These are phyloP conservation scores for Boletellus ananiceps DNA, from an alignment of 768 basidiomycete genomes.

Conservation along the genomic window DNA sequence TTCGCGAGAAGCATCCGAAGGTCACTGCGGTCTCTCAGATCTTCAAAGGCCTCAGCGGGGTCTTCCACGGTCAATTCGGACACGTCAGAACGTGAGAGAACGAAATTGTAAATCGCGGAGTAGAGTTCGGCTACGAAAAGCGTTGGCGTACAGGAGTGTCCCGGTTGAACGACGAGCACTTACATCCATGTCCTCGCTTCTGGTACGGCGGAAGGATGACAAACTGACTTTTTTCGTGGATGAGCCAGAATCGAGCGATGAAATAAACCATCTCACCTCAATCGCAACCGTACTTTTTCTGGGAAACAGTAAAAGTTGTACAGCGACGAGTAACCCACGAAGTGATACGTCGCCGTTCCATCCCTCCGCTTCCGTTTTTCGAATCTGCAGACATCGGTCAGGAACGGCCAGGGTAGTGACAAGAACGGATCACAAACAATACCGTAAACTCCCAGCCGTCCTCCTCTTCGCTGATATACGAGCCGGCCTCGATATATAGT, in stretches of 20 bases:
- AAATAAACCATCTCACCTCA: conserved; percentile 56
- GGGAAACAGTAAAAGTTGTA: conserved; percentile 97
- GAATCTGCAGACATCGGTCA: conserved; percentile 46
- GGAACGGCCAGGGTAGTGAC: neutral
- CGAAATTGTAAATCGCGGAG: conserved; percentile 75
- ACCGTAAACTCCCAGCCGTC: conserved; percentile 91
- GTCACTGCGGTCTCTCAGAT: conserved; percentile 90
- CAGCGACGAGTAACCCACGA: conserved; percentile 89
- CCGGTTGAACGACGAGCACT: conserved; percentile 24
- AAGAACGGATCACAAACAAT: conserved; percentile 50
- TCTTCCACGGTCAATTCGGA: conserved; percentile 97
- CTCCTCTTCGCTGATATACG: conserved; percentile 92
- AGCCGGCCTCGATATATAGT: conserved; percentile 93
- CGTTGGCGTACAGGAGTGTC: neutral
- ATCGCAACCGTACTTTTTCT: conserved; percentile 78
- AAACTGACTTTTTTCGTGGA: conserved; percentile 65
- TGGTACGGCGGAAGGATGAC: conserved; percentile 90
- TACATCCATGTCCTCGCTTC: conserved; percentile 85
- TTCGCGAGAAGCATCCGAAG: conserved; percentile 68
- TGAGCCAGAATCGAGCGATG: neutral
- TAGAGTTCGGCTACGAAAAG: conserved; percentile 71
- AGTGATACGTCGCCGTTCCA: conserved; percentile 71
- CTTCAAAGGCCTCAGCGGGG: conserved; percentile 96
- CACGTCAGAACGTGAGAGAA: conserved; percentile 58
- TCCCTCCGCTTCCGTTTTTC: conserved; percentile 73